Base-by-base conservation (phyloP, 768 basidiomycete species). In the Mrakia gelida region DNA sequence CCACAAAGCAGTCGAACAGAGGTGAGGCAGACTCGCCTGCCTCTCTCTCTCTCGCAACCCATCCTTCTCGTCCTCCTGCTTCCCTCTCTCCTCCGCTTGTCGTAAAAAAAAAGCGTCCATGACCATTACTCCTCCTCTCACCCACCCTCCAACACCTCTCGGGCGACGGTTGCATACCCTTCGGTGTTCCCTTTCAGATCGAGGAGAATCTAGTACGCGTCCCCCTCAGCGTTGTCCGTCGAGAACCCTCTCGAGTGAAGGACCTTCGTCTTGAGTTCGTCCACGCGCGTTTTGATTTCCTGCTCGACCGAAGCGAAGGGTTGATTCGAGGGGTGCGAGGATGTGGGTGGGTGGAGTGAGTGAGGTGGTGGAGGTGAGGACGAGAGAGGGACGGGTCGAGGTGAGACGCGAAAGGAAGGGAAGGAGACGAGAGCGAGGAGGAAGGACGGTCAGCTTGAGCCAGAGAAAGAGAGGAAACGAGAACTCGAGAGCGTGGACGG, bases 151-250 rank as follows among this genome's bases (percentile, higher is more conserved):
- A n/a, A 34, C 28, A 65, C 28, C 30, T 38, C 49, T 21, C 38
- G 38, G 67, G 67, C 67, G 67, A 70, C 67, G 67, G 43, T 70
- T 70, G 67, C 67, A 70, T 70, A 70, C 67, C 67, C 67, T 38
- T 41, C 23, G 32, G 32, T 38, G 34, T 38, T 8, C 38, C 68
- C 68, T 41, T 15, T 6, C 67, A 43, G 41, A n/a, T 43, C 41
- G 5, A 11, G 45, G 26, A 21, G 13, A 41, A 70, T 59, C 63
- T 65, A 79, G 68, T 79, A 79, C 38, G 73, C 75, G 52, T 79
- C 78, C 43, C 78, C 78, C 45, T 79, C 78, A 3, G 34, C 68
- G 74, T 75, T 76, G 52, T 79, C 78, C 30, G 78, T 79, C 38
- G 74, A 75, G 73, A 72, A 71, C n/a, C 67, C 75, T 75, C 76